Conservation (phyloP, 2,329 filamentous ascomycete genomes). For the Phyllosticta citribraziliensis region DNA sequence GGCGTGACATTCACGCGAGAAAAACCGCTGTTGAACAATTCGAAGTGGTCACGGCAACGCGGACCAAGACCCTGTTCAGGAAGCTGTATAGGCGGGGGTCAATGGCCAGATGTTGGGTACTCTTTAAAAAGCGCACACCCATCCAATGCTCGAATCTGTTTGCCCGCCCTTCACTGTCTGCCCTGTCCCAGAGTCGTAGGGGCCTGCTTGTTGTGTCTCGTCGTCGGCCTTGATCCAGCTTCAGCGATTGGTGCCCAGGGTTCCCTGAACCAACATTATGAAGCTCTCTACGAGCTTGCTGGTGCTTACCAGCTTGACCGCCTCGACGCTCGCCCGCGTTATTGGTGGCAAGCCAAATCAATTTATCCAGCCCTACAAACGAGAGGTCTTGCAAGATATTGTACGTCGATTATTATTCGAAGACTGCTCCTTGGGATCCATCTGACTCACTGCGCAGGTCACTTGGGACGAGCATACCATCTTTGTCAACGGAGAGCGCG, state of each 20-base stretch:
- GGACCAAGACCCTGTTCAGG: background rate
- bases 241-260: background rate
- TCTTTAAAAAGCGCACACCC: background rate
- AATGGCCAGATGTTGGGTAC: background rate
- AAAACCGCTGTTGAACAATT: background rate
- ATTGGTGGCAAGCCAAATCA: conserved; percentile 41
- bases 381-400: conserved; percentile 45
- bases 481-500: conserved; percentile 57
- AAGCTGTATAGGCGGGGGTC: background rate
- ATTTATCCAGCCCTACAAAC: conserved; percentile 40
- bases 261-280: background rate
- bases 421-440: background rate
- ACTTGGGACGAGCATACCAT: conserved; percentile 67
- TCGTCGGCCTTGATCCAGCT: background rate
- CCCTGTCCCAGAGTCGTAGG: background rate
- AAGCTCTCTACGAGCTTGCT: conserved; percentile 13
- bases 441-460: conserved; percentile 29
- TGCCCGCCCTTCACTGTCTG: background rate
- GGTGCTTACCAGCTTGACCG: conserved; percentile 31
- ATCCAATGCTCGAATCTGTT: background rate
- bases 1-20: background rate
- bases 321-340: conserved; percentile 37
- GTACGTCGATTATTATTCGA: conserved; percentile 28
- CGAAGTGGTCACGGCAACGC: background rate
- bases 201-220: background rate